These are phyloP conservation scores for Pleurotus djamor DNA, from an alignment of 768 basidiomycete genomes.

Conservation along the genomic window DNA sequence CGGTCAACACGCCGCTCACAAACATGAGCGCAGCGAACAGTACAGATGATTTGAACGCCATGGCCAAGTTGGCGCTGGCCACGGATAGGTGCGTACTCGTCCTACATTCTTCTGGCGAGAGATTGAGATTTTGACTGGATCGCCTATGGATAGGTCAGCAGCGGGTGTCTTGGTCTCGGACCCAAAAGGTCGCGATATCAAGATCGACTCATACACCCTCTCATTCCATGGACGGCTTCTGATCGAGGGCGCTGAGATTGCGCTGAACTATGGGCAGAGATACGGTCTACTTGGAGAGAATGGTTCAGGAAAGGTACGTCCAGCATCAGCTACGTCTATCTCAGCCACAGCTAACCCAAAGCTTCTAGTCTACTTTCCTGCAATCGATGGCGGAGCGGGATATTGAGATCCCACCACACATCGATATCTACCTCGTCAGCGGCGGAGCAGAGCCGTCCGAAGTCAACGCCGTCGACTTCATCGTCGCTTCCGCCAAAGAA, in stretches of 20 bases:
- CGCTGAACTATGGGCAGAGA: slow-evolving; percentile 87
- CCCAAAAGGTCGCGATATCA: slow-evolving; percentile 91
- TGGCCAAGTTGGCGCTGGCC: slow-evolving; percentile 88
- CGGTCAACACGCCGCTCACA: slow-evolving; percentile 78
- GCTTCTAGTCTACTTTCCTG: slow-evolving; percentile 84
- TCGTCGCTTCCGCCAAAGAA: slow-evolving; percentile 85
- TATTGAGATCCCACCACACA: slow-evolving; percentile 90
- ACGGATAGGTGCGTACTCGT: slow-evolving; percentile 72
- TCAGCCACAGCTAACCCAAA: slow-evolving; percentile 1
- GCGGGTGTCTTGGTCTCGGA: slow-evolving; percentile 94
- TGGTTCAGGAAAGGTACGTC: slow-evolving; percentile 94
- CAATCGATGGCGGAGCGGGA: slow-evolving; percentile 96
- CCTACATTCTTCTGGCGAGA: neutral
- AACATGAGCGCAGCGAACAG: slow-evolving; percentile 78
- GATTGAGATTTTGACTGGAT: slow-evolving; percentile 9
- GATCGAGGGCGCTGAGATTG: slow-evolving; percentile 66
- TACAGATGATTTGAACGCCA: slow-evolving; percentile 75
- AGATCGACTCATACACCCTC: slow-evolving; percentile 92
- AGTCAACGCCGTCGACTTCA: slow-evolving; percentile 96
- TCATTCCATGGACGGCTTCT: slow-evolving; percentile 95
- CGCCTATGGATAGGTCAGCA: slow-evolving; percentile 61
- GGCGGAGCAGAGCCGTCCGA: slow-evolving; percentile 97
- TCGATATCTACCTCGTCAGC: slow-evolving; percentile 96
- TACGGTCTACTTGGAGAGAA: slow-evolving; percentile 98
- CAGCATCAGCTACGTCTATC: neutral